Percentiles rank a stretch among this genome's conserved stretches.
phyloP scores from a whole-genome alignment of 805 yeast species.

The Saturnispora kantuleensis region DNA sequence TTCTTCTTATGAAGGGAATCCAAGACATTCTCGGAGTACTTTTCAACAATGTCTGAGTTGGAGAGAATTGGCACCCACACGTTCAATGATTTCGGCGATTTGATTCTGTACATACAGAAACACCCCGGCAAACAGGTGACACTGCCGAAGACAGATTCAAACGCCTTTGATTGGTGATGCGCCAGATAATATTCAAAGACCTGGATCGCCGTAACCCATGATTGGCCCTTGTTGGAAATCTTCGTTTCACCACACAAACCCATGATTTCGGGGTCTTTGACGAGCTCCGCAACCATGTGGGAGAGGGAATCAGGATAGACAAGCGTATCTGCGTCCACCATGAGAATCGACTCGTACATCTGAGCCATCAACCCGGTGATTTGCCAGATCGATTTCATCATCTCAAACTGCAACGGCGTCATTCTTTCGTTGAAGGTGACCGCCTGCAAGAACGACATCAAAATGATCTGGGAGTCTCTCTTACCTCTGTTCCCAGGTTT shows the following conservation, averaged over 20 bases:
- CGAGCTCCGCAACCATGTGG: constrained; percentile 87
- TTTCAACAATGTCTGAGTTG: constrained; percentile 87
- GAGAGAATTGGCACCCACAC: constrained; percentile 93
- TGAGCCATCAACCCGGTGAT: constrained; percentile 81
- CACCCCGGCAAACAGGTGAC: constrained; percentile 96
- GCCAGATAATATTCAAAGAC: constrained; percentile 90
- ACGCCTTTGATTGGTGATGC: constrained; percentile 90
- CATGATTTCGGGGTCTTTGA: constrained; percentile 76
- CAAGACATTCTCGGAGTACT: constrained; percentile 78
- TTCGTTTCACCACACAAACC: constrained; percentile 94
- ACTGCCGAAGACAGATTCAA: constrained; percentile 90
- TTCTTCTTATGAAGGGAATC: constrained; percentile 82
- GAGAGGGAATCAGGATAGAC: constrained; percentile 81
- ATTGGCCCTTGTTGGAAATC: constrained; percentile 68
- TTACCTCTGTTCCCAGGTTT: constrained; percentile 95
- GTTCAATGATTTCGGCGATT: constrained; percentile 71
- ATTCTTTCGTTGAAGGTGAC: constrained; percentile 88
- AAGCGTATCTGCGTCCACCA: constrained; percentile 94
- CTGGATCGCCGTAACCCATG: constrained; percentile 91
- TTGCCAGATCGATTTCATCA: constrained; percentile 65
- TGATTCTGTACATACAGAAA: constrained; percentile 84
- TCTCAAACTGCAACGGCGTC: constrained; percentile 80
- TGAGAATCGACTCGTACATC: constrained; percentile 68
- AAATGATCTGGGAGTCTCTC: constrained; percentile 84
- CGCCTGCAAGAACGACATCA: constrained; percentile 84